Evolutionary conservation across 192 early-diverging fungal genomes (phyloP).

Genomic region (Umbelopsis isabellina): DNA sequence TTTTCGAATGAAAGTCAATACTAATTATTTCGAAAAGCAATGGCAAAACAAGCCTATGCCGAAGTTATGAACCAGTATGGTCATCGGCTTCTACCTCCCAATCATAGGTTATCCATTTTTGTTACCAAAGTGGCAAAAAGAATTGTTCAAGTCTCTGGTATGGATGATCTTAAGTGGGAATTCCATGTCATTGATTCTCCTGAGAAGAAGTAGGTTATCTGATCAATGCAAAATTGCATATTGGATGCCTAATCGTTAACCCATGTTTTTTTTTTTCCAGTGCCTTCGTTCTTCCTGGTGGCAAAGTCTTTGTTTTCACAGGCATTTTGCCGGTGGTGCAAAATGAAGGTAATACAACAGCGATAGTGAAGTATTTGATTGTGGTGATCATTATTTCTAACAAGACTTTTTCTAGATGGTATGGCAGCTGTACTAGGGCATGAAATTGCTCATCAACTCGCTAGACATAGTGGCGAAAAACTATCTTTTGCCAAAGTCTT

Average conservation of each 20-base stretch:
- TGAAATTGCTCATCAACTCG: constrained; percentile 92
- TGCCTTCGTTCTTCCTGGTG: constrained; percentile 94
- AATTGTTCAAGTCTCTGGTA: constrained; percentile 71
- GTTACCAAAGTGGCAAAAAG: constrained; percentile 73
- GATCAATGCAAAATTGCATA: neutral
- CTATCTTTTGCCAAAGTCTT: constrained; percentile 73
- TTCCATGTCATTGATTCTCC: constrained; percentile 85
- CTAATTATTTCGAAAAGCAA: constrained; percentile 21
- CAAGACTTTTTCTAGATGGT: constrained; percentile 51
- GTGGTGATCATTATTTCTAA: neutral
- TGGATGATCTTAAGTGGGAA: constrained; percentile 84
- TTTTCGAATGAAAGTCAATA: neutral
- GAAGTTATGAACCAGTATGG: constrained; percentile 70
- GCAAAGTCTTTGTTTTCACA: constrained; percentile 97
- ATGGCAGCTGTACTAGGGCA: constrained; percentile 94
- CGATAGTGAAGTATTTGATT: neutral
- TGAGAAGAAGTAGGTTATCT: constrained; percentile 65
- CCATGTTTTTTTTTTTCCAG: neutral
- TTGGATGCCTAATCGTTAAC: neutral
- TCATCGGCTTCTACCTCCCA: constrained; percentile 66
- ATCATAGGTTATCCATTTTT: constrained; percentile 62
- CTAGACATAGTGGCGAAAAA: constrained; percentile 91
- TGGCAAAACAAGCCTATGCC: constrained; percentile 73
- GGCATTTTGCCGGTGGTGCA: constrained; percentile 82
- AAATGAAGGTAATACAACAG: constrained; percentile 55